Conservation (phyloP, 371 early-diverging fungal genomes). For the Sporodiniella umbellata region DNA sequence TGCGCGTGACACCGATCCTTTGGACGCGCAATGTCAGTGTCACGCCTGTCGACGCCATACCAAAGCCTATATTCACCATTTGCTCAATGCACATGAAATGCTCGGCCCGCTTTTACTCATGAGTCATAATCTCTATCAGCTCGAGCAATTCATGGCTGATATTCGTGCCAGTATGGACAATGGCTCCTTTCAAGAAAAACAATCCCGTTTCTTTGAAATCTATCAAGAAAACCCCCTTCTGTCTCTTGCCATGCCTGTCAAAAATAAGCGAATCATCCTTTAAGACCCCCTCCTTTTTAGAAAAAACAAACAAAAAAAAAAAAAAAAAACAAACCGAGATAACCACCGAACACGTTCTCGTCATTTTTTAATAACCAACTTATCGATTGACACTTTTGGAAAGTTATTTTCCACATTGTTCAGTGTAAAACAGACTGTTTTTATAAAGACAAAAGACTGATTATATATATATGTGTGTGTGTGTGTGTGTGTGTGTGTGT, state of each 20-base stretch:
- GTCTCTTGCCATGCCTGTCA: not conserved
- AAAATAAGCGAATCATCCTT: not conserved
- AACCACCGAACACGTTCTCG: too few relatives aligned
- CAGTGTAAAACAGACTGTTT: too few relatives aligned
- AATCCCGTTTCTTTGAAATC: conserved; percentile 26
- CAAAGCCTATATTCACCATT: conserved; percentile 76
- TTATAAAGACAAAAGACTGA: too few relatives aligned
- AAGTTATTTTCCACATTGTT: too few relatives aligned
- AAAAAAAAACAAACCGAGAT: too few relatives aligned
- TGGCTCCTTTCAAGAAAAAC: conserved; percentile 48
- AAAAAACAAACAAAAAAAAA: too few relatives aligned
- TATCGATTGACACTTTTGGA: too few relatives aligned
- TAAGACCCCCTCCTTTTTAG: conserved; percentile 53
- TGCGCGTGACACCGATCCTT: conserved; percentile 55
- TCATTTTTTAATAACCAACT: too few relatives aligned
- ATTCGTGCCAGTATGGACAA: conserved; percentile 58
- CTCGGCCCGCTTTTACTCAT: conserved; percentile 74
- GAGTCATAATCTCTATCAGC: conserved; percentile 71
- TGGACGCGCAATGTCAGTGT: conserved; percentile 62
- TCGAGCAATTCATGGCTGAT: conserved; percentile 58
- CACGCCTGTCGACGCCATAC: conserved; percentile 66
- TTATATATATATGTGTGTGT: too few relatives aligned
- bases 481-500: too few relatives aligned
- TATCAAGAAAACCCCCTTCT: not conserved
- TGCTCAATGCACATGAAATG: conserved; percentile 78